phyloP scores from a whole-genome alignment of 768 basidiomycete species.

The Lyophyllum shimeji region DNA sequence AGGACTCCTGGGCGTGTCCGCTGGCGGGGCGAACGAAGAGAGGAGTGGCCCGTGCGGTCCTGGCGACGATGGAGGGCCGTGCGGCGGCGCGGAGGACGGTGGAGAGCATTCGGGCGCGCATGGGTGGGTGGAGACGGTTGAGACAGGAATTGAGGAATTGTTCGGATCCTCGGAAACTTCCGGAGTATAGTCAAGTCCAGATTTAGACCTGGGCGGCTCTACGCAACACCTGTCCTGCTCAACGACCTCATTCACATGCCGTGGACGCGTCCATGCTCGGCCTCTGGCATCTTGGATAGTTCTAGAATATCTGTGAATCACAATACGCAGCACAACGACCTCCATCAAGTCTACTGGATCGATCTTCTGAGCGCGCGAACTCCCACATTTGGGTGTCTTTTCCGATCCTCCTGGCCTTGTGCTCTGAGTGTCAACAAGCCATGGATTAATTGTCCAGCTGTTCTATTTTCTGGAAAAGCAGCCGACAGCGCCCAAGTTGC shows the following conservation, averaged over 20 bases:
- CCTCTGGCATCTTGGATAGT: background rate
- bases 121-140: slow-evolving; percentile 21
- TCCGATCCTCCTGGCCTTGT: background rate
- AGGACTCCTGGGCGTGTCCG: slow-evolving; percentile 85
- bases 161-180: slow-evolving; percentile 29
- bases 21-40: slow-evolving; percentile 41
- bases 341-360: background rate
- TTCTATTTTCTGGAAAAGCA: background rate
- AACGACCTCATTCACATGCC: background rate
- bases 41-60: slow-evolving; percentile 38
- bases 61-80: slow-evolving; percentile 43
- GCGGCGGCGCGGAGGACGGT: slow-evolving; percentile 60
- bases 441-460: background rate
- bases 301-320: background rate
- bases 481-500: background rate
- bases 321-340: background rate
- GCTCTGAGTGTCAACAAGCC: background rate
- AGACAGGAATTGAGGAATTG: slow-evolving; percentile 25
- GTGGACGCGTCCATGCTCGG: background rate
- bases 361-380: background rate
- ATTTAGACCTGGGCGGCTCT: background rate
- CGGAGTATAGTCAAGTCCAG: slow-evolving; percentile 16
- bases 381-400: background rate
- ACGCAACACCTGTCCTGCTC: background rate
- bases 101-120: slow-evolving; percentile 62